These are phyloP conservation scores for Polygonum aviculare DNA, from an alignment of 148 eudicot species.

Conservation along the genomic window DNA sequence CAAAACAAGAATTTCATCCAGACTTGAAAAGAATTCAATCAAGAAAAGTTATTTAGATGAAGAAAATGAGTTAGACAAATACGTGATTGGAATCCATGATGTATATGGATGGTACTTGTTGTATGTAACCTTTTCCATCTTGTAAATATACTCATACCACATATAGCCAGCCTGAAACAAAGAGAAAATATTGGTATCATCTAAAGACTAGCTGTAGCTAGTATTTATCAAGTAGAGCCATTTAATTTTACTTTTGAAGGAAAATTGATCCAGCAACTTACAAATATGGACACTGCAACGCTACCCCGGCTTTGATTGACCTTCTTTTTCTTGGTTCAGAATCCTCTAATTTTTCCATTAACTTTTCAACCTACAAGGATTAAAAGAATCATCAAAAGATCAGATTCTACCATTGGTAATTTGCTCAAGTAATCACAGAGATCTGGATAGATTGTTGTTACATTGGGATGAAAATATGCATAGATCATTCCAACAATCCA, in stretches of 20 bases:
- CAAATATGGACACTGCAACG: slow-evolving; percentile 45
- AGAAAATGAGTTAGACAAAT: slow-evolving; percentile 11
- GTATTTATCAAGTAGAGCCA: too few species aligned
- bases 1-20: neutral
- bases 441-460: slow-evolving; percentile 18
- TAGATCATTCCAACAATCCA: slow-evolving; percentile 98
- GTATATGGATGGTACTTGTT: slow-evolving; percentile 97
- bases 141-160: slow-evolving; percentile 93
- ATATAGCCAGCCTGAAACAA: slow-evolving; percentile 77
- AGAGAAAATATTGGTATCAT: too few species aligned
- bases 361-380: slow-evolving; percentile 64
- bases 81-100: slow-evolving; percentile 99
- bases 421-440: neutral
- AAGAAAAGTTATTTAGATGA: too few species aligned
- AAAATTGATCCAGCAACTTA: slow-evolving; percentile 22
- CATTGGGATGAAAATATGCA: slow-evolving; percentile 87
- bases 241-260: too few species aligned
- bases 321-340: slow-evolving; percentile 67
- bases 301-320: slow-evolving; percentile 59
- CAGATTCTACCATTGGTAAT: neutral
- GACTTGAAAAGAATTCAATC: neutral
- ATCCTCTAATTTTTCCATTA: slow-evolving; percentile 94
- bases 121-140: slow-evolving; percentile 81
- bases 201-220: too few species aligned
- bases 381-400: neutral